phyloP scores from a whole-genome alignment of 257 asterid species.

The Apocynum venetum region DNA sequence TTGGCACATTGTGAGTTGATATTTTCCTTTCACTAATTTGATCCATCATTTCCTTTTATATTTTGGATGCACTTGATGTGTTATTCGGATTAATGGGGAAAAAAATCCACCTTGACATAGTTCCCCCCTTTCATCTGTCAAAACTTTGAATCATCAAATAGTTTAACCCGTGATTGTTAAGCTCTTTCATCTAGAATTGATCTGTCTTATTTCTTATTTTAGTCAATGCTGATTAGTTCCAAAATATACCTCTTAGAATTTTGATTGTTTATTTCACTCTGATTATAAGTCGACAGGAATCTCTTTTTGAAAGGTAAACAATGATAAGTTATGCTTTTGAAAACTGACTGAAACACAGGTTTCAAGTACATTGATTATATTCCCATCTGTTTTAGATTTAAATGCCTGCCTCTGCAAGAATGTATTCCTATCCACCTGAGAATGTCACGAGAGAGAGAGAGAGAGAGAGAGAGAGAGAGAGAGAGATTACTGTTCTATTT shows the following conservation, averaged over 20 bases:
- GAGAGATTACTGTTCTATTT: background rate
- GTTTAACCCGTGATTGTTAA: background rate
- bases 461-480: background rate
- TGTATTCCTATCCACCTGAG: background rate
- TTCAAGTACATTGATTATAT: background rate
- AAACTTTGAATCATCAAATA: background rate
- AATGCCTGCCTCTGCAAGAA: background rate
- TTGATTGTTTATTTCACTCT: background rate
- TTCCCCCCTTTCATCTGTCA: background rate
- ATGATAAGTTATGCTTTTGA: background rate
- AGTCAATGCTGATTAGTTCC: background rate
- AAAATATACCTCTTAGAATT: background rate
- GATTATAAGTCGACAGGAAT: background rate
- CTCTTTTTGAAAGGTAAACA: background rate
- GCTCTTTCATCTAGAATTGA: background rate
- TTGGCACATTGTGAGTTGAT: constrained; percentile 77
- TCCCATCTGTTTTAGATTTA: background rate
- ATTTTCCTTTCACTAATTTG: constrained; percentile 1
- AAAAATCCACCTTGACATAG: background rate
- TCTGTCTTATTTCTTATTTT: background rate
- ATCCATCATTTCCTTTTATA: background rate
- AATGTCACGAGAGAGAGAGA: no score
- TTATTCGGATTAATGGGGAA: background rate
- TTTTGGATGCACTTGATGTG: background rate
- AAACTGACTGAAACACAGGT: background rate